A percentile compares a stretch with the other conserved stretches of the same genome.
phyloP scores from a whole-genome alignment of 2,329 filamentous ascomycete genomes.

The Hymenoscyphus linearis region DNA sequence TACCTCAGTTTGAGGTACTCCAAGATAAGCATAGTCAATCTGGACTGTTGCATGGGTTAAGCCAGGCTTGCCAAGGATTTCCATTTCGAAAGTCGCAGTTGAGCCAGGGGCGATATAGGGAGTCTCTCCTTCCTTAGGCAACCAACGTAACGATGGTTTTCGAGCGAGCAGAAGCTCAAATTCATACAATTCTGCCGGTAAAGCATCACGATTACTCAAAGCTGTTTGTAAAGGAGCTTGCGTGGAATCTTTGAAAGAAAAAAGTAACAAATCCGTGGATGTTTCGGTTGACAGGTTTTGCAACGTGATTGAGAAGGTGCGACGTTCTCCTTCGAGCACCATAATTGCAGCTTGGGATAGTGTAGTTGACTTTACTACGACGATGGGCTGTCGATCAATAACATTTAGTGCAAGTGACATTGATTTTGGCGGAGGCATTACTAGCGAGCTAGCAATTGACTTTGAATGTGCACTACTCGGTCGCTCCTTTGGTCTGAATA shows the following conservation, averaged over 20 bases:
- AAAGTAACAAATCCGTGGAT: constrained; percentile 75
- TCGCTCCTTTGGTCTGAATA: constrained; percentile 27
- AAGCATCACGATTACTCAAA: constrained; percentile 69
- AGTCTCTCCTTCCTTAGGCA: constrained; percentile 45
- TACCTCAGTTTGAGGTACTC: constrained; percentile 61
- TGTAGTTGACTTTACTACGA: constrained; percentile 70
- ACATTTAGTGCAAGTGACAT: constrained; percentile 62
- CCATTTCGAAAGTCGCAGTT: constrained; percentile 70
- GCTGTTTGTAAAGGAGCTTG: constrained; percentile 71
- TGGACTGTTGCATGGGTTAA: constrained; percentile 74
- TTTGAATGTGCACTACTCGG: constrained; percentile 30
- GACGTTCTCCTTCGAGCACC: constrained; percentile 85
- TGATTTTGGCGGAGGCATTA: constrained; percentile 41
- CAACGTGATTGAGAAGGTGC: constrained; percentile 71
- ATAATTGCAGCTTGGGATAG: constrained; percentile 82
- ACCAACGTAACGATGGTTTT: constrained; percentile 61
- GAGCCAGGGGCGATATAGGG: constrained; percentile 60
- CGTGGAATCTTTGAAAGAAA: constrained; percentile 87
- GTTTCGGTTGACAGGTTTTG: constrained; percentile 69
- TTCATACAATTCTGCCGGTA: constrained; percentile 76
- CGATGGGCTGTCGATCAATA: constrained; percentile 71
- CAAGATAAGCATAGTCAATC: constrained; percentile 82
- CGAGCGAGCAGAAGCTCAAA: constrained; percentile 74
- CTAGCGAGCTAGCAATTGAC: constrained; percentile 35
- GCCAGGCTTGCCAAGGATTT: constrained; percentile 81